Conservation (phyloP, 371 early-diverging fungal species). For the Mortierella sp. region DNA sequence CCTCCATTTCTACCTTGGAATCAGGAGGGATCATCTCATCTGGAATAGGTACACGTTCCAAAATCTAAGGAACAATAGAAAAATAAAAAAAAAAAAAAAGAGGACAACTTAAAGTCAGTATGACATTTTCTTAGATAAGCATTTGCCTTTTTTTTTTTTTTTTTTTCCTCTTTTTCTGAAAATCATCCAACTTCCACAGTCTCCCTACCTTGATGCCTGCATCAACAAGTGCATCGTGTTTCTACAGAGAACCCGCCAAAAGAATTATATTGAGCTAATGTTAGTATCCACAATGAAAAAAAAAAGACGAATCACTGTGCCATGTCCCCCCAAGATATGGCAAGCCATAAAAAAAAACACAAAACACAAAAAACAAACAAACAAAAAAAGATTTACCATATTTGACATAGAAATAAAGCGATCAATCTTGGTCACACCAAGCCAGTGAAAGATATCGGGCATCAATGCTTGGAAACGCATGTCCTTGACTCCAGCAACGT, state of each 20-base stretch:
- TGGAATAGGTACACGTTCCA: slow-evolving; percentile 90
- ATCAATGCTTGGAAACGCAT: slow-evolving; percentile 98
- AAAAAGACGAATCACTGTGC: no score
- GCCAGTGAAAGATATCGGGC: slow-evolving; percentile 98
- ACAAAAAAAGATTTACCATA: slow-evolving; percentile 58
- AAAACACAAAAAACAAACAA: slow-evolving; percentile 42
- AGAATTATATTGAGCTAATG: no score
- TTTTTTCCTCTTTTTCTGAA: neutral
- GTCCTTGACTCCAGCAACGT: slow-evolving; percentile 97
- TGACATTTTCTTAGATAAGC: no score
- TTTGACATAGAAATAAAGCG: slow-evolving; percentile 94
- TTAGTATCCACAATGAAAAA: neutral
- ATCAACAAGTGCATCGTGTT: slow-evolving; percentile 93
- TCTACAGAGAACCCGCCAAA: slow-evolving; percentile 31
- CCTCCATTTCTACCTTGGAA: slow-evolving; percentile 92
- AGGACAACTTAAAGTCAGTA: no score
- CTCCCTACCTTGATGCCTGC: slow-evolving; percentile 82
- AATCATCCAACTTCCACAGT: neutral
- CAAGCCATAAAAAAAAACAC: no score
- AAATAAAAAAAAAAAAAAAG: neutral
- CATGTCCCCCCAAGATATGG: no score
- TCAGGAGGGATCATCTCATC: slow-evolving; percentile 88
- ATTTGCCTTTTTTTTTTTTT: neutral
- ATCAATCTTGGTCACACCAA: slow-evolving; percentile 95
- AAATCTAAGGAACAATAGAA: slow-evolving; percentile 54